Evolutionary conservation across 495 filamentous ascomycete genomes (phyloP).

Genomic region (Aspergillus funiculosus): DNA sequence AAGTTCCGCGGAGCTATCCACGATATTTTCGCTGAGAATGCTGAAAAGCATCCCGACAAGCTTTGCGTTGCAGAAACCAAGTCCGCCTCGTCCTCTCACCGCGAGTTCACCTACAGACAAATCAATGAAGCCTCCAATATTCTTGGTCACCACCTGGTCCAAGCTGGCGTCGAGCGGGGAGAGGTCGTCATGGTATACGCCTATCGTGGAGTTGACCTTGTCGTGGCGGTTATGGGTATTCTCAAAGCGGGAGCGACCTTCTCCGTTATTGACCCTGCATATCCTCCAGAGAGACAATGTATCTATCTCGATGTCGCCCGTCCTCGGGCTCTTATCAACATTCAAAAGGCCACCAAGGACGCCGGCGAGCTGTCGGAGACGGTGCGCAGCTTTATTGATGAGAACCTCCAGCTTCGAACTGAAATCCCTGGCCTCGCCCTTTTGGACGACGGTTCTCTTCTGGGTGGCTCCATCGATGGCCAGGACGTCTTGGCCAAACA

Average conservation of each 20-base stretch:
- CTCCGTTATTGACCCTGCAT: constrained; percentile 77
- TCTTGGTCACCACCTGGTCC: constrained; percentile 70
- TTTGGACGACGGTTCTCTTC: constrained; percentile 64
- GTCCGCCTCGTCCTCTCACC: constrained; percentile 49
- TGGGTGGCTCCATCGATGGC: constrained; percentile 59
- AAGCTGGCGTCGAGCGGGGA: constrained; percentile 65
- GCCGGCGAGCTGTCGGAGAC: constrained; percentile 61
- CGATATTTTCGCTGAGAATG: constrained; percentile 68
- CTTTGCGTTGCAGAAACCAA: constrained; percentile 81
- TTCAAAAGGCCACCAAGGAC: constrained; percentile 72
- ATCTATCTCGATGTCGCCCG: constrained; percentile 87
- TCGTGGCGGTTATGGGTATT: constrained; percentile 51
- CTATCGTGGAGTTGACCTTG: constrained; percentile 56
- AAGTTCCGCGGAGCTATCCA: constrained; percentile 77
- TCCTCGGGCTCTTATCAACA: constrained; percentile 72
- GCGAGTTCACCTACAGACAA: constrained; percentile 79
- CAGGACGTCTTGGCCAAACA: constrained; percentile 61
- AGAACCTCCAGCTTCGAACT: constrained; percentile 65
- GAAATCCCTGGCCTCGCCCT: constrained; percentile 74
- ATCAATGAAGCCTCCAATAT: constrained; percentile 82
- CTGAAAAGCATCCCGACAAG: constrained; percentile 65
- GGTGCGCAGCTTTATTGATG: constrained; percentile 69
- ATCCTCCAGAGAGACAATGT: constrained; percentile 81
- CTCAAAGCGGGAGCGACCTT: constrained; percentile 47
- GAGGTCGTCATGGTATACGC: constrained; percentile 95